These are phyloP conservation scores for Tripterygium wilfordii DNA, from an alignment of 177 flowering plant species.

Conservation along the genomic window DNA sequence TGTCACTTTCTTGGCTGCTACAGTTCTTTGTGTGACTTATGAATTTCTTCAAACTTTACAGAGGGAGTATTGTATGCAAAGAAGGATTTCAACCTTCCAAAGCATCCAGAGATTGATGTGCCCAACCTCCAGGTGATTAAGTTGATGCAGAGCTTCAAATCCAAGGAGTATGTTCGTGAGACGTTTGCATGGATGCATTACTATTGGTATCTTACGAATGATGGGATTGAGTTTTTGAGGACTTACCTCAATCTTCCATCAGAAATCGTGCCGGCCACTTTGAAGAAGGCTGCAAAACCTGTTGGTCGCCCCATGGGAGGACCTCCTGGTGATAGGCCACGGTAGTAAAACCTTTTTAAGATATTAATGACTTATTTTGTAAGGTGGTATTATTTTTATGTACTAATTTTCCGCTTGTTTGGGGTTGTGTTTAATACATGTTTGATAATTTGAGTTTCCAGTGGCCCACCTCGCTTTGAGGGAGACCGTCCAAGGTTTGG, in stretches of 20 bases:
- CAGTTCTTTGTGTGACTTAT: not conserved
- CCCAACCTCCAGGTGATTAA: constrained; percentile 68
- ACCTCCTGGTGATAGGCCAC: constrained; percentile 57
- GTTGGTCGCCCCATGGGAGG: constrained; percentile 62
- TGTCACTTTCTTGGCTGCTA: not conserved
- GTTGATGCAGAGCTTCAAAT: constrained; percentile 93
- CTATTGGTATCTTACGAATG: constrained; percentile 52
- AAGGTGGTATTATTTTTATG: not conserved
- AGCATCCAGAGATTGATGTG: constrained; percentile 33
- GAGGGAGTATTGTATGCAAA: constrained; percentile 69
- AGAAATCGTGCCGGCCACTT: constrained; percentile 78
- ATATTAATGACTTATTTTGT: not conserved
- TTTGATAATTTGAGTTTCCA: constrained; percentile 4
- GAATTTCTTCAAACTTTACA: constrained; percentile 5
- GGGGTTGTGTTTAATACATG: not conserved
- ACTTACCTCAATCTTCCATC: constrained; percentile 32
- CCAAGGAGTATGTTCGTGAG: constrained; percentile 85
- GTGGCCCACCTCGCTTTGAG: constrained; percentile 63
- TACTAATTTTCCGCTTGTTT: not conserved
- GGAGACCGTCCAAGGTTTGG: constrained; percentile 58
- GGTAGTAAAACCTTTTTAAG: constrained; percentile 21
- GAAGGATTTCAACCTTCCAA: constrained; percentile 32
- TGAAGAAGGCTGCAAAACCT: constrained; percentile 63
- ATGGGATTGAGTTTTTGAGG: constrained; percentile 37
- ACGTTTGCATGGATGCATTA: constrained; percentile 90